Evolutionary conservation across 495 filamentous ascomycete species (phyloP).

Genomic region (Hypoxylon lienhwacheense): DNA sequence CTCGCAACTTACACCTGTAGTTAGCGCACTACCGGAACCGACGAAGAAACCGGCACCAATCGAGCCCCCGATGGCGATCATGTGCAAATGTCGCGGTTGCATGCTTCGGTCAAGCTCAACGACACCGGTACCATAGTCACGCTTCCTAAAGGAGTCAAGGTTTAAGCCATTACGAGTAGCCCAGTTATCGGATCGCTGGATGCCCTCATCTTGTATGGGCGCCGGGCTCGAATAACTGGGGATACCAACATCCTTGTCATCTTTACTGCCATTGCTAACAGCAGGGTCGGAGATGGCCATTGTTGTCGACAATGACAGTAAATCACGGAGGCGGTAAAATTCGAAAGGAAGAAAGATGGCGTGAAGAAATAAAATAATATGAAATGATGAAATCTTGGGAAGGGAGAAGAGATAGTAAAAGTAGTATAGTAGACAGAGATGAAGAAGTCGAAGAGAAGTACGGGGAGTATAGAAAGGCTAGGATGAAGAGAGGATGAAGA

Average conservation of each 20-base stretch:
- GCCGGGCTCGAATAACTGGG: conserved; percentile 24
- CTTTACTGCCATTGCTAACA: conserved; percentile 33
- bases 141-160: conserved; percentile 52
- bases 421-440: too few relatives aligned
- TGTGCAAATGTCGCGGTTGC: conserved; percentile 68
- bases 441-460: too few relatives aligned
- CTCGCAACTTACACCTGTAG: conserved; percentile 42
- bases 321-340: conserved; percentile 3
- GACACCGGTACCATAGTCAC: conserved; percentile 42
- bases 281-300: conserved; percentile 41
- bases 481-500: neutral
- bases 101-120: conserved; percentile 60
- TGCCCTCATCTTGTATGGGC: conserved; percentile 7
- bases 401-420: too few relatives aligned
- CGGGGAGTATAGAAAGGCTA: neutral
- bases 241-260: conserved; percentile 34
- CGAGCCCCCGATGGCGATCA: conserved; percentile 75
- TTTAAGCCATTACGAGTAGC: conserved; percentile 56
- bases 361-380: neutral
- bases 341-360: conserved; percentile 12
- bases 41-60: conserved; percentile 69
- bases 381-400: neutral
- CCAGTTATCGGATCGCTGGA: conserved; percentile 42
- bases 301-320: too few relatives aligned
- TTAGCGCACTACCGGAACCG: conserved; percentile 53